Evolutionary conservation across 352 stramenopile species (phyloP).

Genomic region (Phytophthora palmivora): DNA sequence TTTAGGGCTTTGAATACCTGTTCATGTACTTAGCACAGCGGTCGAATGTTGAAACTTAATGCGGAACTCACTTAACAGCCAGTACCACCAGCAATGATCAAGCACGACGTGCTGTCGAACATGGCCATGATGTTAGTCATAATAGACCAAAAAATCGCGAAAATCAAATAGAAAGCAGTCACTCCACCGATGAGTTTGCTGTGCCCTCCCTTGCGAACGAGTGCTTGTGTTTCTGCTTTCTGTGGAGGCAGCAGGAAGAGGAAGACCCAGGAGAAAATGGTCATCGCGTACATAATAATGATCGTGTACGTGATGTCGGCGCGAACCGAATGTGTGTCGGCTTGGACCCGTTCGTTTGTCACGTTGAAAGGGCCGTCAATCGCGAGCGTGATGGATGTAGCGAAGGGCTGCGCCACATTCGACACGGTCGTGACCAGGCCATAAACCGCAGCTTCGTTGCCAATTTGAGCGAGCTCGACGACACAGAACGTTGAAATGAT

Average conservation of each 20-base stretch:
- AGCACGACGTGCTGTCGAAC: constrained; percentile 42
- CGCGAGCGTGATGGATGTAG: constrained; percentile 25
- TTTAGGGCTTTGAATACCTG: too few species aligned
- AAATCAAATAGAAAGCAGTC: constrained; percentile 37
- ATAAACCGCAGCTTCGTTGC: constrained; percentile 36
- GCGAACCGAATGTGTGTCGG: constrained; percentile 19
- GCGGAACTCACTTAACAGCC: constrained; percentile 27
- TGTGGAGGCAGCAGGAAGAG: constrained; percentile 40
- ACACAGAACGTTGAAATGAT: constrained; percentile 43
- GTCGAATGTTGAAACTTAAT: too few species aligned
- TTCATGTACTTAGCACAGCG: too few species aligned
- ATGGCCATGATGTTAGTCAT: constrained; percentile 49
- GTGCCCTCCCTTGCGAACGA: constrained; percentile 33
- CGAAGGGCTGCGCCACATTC: constrained; percentile 32
- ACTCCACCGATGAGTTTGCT: constrained; percentile 38
- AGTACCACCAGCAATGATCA: constrained; percentile 44
- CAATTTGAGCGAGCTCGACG: constrained; percentile 24
- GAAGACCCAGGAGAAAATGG: constrained; percentile 45
- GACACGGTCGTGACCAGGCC: constrained; percentile 29
- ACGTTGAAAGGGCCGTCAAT: constrained; percentile 33
- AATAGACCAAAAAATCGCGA: constrained; percentile 35
- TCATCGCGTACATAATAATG: constrained; percentile 42
- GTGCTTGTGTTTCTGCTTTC: constrained; percentile 40
- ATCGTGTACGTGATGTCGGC: constrained; percentile 35
- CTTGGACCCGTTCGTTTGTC: constrained; percentile 33